phyloP scores from a whole-genome alignment of 2,329 filamentous ascomycete species.

The Aspergillus tubingensis region DNA sequence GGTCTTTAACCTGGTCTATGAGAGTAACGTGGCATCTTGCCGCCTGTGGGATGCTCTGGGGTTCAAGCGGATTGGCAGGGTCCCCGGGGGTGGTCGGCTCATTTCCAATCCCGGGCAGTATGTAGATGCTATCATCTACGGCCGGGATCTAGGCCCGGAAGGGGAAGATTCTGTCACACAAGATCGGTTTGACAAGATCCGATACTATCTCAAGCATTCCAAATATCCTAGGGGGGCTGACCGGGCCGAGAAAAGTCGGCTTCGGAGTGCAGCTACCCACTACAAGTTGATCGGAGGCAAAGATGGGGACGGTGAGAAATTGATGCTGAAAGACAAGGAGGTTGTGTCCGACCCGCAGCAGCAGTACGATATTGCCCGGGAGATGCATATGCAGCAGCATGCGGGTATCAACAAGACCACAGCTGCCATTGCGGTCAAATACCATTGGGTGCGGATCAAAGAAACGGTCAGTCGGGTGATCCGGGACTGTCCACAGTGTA shows the following conservation, averaged over 20 bases:
- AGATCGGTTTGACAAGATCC: slow-evolving; percentile 98
- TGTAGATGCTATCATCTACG: slow-evolving; percentile 77
- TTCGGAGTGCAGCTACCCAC: slow-evolving; percentile 90
- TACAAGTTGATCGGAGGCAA: slow-evolving; percentile 72
- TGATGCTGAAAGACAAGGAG: slow-evolving; percentile 98
- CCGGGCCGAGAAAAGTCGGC: slow-evolving; percentile 90
- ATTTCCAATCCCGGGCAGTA: slow-evolving; percentile 68
- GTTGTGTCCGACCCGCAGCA: slow-evolving; percentile 86
- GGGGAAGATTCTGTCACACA: slow-evolving; percentile 84
- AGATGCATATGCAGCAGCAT: slow-evolving; percentile 73
- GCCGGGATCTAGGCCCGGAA: slow-evolving; percentile 62
- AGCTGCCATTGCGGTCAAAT: slow-evolving; percentile 86
- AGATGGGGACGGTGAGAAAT: slow-evolving; percentile 62
- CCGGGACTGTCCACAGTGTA: slow-evolving; percentile 86
- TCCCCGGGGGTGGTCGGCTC: slow-evolving; percentile 71
- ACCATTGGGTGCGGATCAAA: slow-evolving; percentile 98
- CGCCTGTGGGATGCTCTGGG: slow-evolving; percentile 89
- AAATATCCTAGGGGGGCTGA: slow-evolving; percentile 93
- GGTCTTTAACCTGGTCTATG: slow-evolving; percentile 92
- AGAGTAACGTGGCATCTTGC: slow-evolving; percentile 87
- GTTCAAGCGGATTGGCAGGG: slow-evolving; percentile 87
- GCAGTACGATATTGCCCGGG: slow-evolving; percentile 85
- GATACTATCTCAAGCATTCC: slow-evolving; percentile 92
- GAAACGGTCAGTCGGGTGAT: slow-evolving; percentile 95
- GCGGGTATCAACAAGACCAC: slow-evolving; percentile 98